Conservation (phyloP, 2,329 filamentous ascomycete genomes). For the Pyrenochaeta sp. region DNA sequence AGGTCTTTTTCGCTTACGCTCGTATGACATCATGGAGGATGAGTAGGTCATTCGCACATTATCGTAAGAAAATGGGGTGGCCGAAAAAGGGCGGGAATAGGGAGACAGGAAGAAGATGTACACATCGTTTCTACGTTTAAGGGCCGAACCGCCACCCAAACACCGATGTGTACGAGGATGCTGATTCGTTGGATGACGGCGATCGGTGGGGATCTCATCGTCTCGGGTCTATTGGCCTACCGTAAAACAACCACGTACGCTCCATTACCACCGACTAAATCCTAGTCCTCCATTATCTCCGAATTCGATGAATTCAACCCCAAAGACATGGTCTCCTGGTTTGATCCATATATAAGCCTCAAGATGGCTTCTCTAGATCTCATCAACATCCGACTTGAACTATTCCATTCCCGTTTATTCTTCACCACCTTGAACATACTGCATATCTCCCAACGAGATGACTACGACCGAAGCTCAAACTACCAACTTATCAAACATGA, state of each 20-base stretch:
- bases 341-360: background rate
- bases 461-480: background rate
- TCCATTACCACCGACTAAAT: background rate
- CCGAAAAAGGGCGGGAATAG: background rate
- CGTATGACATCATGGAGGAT: conserved; percentile 29
- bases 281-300: background rate
- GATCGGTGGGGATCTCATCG: background rate
- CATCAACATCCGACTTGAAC: background rate
- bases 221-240: background rate
- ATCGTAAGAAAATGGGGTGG: background rate
- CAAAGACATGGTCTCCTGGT: background rate
- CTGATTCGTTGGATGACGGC: background rate
- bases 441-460: background rate
- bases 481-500: background rate
- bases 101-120: background rate
- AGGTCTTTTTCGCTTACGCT: conserved; percentile 51
- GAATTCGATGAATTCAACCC: background rate
- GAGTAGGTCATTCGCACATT: background rate
- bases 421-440: background rate
- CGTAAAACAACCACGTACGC: background rate
- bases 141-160: background rate
- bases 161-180: background rate
- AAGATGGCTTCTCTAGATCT: background rate
- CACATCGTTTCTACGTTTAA: background rate
- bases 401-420: background rate